Conservation (phyloP, 2,329 filamentous ascomycete species). For the Colletotrichum destructivum region DNA sequence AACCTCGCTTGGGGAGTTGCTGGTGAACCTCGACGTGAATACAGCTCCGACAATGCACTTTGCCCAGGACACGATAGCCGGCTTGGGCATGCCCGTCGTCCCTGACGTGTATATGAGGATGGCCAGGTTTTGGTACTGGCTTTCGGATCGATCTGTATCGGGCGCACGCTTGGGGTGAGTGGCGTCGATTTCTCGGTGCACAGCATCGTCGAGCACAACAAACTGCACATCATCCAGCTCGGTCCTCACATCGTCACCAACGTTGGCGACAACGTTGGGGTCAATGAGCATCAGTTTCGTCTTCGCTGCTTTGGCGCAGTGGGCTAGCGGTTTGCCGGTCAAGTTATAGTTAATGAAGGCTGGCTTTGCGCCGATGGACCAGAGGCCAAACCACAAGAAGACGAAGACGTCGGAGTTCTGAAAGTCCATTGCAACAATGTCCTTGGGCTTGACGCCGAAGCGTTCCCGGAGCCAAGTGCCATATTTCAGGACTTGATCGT, state of each 20-base stretch:
- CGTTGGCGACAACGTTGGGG: conserved; percentile 66
- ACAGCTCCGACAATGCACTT: conserved; percentile 71
- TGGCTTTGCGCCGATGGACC: conserved; percentile 86
- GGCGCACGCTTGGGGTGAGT: conserved; percentile 70
- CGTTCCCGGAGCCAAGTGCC: conserved; percentile 80
- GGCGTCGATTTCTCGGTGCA: conserved; percentile 68
- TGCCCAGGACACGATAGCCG: conserved; percentile 81
- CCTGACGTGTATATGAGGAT: conserved; percentile 89
- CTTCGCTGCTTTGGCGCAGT: conserved; percentile 80
- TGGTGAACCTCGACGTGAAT: conserved; percentile 70
- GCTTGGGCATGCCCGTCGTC: conserved; percentile 87
- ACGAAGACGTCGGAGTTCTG: conserved; percentile 86
- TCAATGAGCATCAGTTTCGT: conserved; percentile 81
- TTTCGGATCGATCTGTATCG: conserved; percentile 68
- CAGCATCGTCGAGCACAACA: conserved; percentile 71
- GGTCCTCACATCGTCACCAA: conserved; percentile 71
- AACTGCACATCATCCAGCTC: conserved; percentile 69
- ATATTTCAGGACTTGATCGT: conserved; percentile 79
- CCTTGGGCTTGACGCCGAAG: conserved; percentile 75
- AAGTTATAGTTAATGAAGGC: conserved; percentile 94
- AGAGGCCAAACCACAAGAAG: conserved; percentile 83
- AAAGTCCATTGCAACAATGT: conserved; percentile 86
- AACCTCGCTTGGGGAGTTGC: conserved; percentile 74
- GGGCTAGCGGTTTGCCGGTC: conserved; percentile 77
- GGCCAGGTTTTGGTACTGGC: conserved; percentile 71